These are phyloP conservation scores for Penicillium sp. DNA, from an alignment of 2,329 filamentous ascomycete species.

Conservation along the genomic window DNA sequence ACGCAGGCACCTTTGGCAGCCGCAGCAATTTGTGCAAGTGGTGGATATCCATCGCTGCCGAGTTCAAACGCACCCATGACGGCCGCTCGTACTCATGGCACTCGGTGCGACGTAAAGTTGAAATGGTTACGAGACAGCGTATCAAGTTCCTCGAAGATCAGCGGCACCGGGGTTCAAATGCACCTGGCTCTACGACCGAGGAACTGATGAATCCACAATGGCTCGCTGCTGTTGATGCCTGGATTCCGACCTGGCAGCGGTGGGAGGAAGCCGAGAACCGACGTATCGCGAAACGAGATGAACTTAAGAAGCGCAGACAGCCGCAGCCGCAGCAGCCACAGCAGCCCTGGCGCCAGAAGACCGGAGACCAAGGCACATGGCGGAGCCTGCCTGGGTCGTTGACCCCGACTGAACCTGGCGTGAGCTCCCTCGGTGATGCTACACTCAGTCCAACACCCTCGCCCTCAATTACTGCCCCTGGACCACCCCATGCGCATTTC, in stretches of 20 bases:
- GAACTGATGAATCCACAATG: slow-evolving; percentile 40
- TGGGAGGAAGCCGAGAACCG: slow-evolving; percentile 40
- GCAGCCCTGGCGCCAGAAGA: slow-evolving; percentile 18
- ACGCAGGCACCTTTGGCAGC: slow-evolving; percentile 39
- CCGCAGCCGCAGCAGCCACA: too few relatives aligned
- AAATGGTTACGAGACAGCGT: slow-evolving; percentile 42
- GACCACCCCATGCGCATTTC: neutral
- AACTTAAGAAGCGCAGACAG: slow-evolving; percentile 21
- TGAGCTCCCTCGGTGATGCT: slow-evolving; percentile 9
- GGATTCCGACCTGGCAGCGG: slow-evolving; percentile 43
- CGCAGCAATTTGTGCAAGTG: slow-evolving; percentile 45
- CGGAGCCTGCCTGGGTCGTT: neutral
- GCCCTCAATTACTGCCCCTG: slow-evolving; percentile 6
- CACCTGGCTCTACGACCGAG: slow-evolving; percentile 12
- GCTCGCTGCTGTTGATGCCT: slow-evolving; percentile 41
- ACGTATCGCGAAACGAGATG: slow-evolving; percentile 41
- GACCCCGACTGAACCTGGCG: slow-evolving; percentile 1
- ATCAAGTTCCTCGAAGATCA: slow-evolving; percentile 41
- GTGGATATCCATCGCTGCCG: slow-evolving; percentile 41
- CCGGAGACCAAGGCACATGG: slow-evolving; percentile 19
- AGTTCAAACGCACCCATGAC: slow-evolving; percentile 37
- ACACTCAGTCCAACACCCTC: slow-evolving; percentile 1
- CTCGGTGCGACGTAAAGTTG: slow-evolving; percentile 44
- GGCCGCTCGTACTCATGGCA: slow-evolving; percentile 46
- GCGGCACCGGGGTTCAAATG: slow-evolving; percentile 11